phyloP scores from a whole-genome alignment of 1,284 basidiomycete species.

The Prillingera fragicola region DNA sequence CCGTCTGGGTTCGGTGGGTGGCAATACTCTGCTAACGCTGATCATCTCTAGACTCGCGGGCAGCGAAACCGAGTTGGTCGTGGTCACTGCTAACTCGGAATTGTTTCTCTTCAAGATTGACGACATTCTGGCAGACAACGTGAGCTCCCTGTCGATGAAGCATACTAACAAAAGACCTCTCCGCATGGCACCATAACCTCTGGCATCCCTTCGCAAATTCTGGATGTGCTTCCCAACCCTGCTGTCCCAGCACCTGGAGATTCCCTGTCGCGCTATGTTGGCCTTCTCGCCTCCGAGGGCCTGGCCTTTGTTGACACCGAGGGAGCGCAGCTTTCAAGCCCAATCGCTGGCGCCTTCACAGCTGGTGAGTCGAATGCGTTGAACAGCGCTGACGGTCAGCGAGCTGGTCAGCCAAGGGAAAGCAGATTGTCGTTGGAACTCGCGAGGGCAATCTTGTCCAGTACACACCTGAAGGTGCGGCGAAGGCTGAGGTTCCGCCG shows the following conservation, averaged over 20 bases:
- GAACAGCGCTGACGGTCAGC: slow-evolving; percentile 30
- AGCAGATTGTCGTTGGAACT: slow-evolving; percentile 53
- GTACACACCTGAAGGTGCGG: slow-evolving; percentile 52
- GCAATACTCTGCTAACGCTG: not conserved
- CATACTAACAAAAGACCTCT: slow-evolving; percentile 20
- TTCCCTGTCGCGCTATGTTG: slow-evolving; percentile 41
- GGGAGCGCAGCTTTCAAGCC: slow-evolving; percentile 19
- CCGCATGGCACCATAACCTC: slow-evolving; percentile 35
- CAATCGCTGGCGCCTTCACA: slow-evolving; percentile 35
- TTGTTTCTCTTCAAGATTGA: slow-evolving; percentile 30
- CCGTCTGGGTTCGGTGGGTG: slow-evolving; percentile 43
- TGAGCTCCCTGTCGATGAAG: slow-evolving; percentile 17
- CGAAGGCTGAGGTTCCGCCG: slow-evolving; percentile 49
- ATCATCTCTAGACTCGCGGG: slow-evolving; percentile 33
- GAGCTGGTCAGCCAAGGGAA: slow-evolving; percentile 55
- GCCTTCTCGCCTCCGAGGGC: slow-evolving; percentile 39
- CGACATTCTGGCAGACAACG: slow-evolving; percentile 36
- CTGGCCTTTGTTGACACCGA: slow-evolving; percentile 41
- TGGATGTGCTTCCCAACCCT: slow-evolving; percentile 50
- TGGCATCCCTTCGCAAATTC: slow-evolving; percentile 34
- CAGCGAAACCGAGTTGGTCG: slow-evolving; percentile 37
- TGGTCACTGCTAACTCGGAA: slow-evolving; percentile 29
- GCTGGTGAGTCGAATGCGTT: slow-evolving; percentile 26
- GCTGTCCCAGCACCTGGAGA: slow-evolving; percentile 24
- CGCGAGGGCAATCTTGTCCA: slow-evolving; percentile 49